Evolutionary conservation across 139 green algal genomes (phyloP).

Genomic region (Chlamydomonas sphaeroides): DNA sequence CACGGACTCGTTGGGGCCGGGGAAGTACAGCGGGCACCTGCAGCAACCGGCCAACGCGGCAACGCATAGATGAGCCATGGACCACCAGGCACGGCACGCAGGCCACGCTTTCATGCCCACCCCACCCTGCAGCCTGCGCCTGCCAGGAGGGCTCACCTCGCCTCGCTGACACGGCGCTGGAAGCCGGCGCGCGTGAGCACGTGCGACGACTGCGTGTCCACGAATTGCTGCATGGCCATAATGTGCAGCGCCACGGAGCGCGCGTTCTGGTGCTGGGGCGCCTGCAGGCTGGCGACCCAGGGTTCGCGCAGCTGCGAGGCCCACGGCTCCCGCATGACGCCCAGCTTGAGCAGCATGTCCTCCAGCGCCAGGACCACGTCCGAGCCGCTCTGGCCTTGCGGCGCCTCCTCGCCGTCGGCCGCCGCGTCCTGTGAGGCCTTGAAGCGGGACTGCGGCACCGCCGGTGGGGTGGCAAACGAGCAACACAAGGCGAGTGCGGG

Average conservation of each 20-base stretch:
- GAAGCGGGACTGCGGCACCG: too few relatives aligned
- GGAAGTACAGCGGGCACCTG: slow-evolving; percentile 80
- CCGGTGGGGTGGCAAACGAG: too few relatives aligned
- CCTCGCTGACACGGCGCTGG: slow-evolving; percentile 41
- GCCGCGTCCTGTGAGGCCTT: too few relatives aligned
- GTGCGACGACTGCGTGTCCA: slow-evolving; percentile 42
- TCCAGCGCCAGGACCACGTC: slow-evolving; percentile 33
- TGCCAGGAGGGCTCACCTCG: slow-evolving; percentile 13
- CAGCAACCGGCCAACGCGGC: too few relatives aligned
- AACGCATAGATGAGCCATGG: too few relatives aligned
- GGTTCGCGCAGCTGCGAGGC: slow-evolving; percentile 22
- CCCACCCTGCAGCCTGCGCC: too few relatives aligned
- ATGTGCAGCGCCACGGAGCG: slow-evolving; percentile 63
- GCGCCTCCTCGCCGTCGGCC: too few relatives aligned
- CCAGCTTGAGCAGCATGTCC: slow-evolving; percentile 29
- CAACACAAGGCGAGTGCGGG: too few relatives aligned
- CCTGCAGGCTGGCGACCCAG: slow-evolving; percentile 60
- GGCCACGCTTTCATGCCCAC: too few relatives aligned
- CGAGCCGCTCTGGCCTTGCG: slow-evolving; percentile 3
- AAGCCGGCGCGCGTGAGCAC: slow-evolving; percentile 67
- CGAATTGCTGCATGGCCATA: slow-evolving; percentile 63
- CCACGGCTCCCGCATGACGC: slow-evolving; percentile 45
- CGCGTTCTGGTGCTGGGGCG: not conserved
- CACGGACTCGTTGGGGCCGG: slow-evolving; percentile 53
- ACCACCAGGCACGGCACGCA: too few relatives aligned